Percentiles rank a stretch among this genome's conserved stretches.
Evolutionary conservation across 768 basidiomycete genomes (phyloP).

Genomic region (Pleurotus ostreatus): DNA sequence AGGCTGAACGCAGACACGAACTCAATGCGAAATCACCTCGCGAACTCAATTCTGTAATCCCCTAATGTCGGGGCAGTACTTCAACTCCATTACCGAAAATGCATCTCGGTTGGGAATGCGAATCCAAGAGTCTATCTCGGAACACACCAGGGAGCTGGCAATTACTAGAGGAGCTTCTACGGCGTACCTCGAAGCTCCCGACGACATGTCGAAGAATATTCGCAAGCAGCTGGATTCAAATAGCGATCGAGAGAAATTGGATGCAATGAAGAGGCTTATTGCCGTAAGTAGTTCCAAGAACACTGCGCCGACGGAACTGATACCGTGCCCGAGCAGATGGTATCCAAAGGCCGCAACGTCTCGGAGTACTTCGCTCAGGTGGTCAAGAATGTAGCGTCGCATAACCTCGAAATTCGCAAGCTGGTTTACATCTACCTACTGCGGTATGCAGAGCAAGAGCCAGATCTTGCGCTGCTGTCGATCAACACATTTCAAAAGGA

Average conservation of each 20-base stretch:
- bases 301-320: neutral
- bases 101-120: slow-evolving; percentile 79
- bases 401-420: slow-evolving; percentile 91
- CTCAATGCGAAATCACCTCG: too few species aligned
- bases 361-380: slow-evolving; percentile 95
- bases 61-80: slow-evolving; percentile 42
- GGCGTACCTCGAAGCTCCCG: slow-evolving; percentile 62
- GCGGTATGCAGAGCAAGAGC: slow-evolving; percentile 88
- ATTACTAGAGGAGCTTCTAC: slow-evolving; percentile 52
- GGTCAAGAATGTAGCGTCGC: slow-evolving; percentile 93
- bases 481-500: slow-evolving; percentile 99
- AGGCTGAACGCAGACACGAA: too few species aligned
- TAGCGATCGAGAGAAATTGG: slow-evolving; percentile 86
- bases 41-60: neutral
- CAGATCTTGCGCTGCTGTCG: slow-evolving; percentile 90
- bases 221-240: slow-evolving; percentile 83
- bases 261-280: slow-evolving; percentile 92
- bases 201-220: slow-evolving; percentile 83
- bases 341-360: slow-evolving; percentile 88
- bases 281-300: slow-evolving; percentile 57
- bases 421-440: slow-evolving; percentile 97
- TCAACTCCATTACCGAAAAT: slow-evolving; percentile 70
- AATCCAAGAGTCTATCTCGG: slow-evolving; percentile 78
- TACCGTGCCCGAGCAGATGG: slow-evolving; percentile 52
- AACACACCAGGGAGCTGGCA: slow-evolving; percentile 71